Evolutionary conservation across 23 red algal genomes (phyloP).

Genomic region (Gracilaria gracilis): DNA sequence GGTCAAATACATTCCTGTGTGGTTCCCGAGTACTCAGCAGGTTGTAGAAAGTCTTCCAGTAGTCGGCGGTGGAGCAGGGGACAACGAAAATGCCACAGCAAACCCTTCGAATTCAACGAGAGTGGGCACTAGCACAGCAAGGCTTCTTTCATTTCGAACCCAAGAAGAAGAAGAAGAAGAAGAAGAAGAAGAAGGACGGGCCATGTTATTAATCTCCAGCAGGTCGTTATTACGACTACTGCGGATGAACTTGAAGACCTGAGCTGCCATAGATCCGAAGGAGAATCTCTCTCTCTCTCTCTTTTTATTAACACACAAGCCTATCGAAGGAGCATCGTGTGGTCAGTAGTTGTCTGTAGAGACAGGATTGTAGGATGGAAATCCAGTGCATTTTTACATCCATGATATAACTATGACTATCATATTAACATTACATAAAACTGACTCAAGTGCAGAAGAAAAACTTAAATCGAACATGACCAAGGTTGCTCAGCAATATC

Average conservation of each 20-base stretch:
- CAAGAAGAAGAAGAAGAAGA: too few species aligned
- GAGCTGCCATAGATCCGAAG: neutral
- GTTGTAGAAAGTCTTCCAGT: neutral
- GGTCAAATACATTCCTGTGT: constrained; percentile 69
- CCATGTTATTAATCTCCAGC: neutral
- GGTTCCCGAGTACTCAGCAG: constrained; percentile 35
- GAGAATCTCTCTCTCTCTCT: too few species aligned
- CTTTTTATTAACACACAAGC: too few species aligned
- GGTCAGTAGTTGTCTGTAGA: neutral
- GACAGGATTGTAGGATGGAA: neutral
- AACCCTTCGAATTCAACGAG: neutral
- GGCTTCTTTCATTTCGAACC: neutral
- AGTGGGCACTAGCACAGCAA: neutral
- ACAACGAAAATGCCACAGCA: neutral
- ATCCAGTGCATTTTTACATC: neutral
- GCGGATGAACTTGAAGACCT: neutral
- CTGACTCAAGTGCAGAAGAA: neutral
- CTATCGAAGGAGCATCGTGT: neutral
- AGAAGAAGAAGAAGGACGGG: too few species aligned
- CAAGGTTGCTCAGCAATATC: neutral
- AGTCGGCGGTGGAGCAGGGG: neutral
- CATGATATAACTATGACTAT: neutral
- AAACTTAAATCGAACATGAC: neutral
- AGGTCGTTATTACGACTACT: neutral
- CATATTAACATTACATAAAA: neutral